Evolutionary conservation across 2,329 filamentous ascomycete species (phyloP).

Genomic region (Alternaria brassicae): DNA sequence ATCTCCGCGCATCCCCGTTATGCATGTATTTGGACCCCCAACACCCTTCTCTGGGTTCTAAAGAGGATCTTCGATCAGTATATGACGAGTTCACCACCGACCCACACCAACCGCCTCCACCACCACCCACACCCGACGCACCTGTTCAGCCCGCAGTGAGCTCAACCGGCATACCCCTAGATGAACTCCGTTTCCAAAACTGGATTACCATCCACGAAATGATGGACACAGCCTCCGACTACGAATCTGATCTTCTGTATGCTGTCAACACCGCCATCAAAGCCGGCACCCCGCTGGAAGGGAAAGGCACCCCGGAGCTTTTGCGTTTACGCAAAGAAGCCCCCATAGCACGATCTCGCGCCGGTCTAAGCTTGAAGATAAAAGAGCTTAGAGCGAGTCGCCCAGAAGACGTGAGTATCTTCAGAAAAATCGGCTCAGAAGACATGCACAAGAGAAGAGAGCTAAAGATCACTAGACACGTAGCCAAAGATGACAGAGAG

Average conservation of each 20-base stretch:
- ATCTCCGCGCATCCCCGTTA: conserved; percentile 46
- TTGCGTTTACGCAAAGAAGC: conserved; percentile 9
- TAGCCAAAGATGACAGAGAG: conserved; percentile 7
- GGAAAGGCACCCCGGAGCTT: conserved; percentile 2
- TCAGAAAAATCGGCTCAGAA: conserved; percentile 7
- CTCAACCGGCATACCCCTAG: conserved; percentile 52
- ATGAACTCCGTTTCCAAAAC: conserved; percentile 58
- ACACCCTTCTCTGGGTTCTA: conserved; percentile 27
- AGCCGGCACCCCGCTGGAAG: conserved; percentile 11
- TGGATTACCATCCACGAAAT: conserved; percentile 59
- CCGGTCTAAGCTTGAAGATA: conserved; percentile 11
- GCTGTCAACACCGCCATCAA: conserved; percentile 22
- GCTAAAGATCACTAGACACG: conserved; percentile 12
- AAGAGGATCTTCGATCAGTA: conserved; percentile 45
- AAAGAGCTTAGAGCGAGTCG: conserved; percentile 4
- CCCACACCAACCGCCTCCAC: conserved; percentile 39
- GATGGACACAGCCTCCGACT: conserved; percentile 48
- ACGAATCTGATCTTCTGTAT: conserved; percentile 15
- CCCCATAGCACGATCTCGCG: not conserved
- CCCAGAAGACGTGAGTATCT: not conserved
- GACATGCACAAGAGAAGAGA: not conserved
- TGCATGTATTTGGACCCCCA: conserved; percentile 48
- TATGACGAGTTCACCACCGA: conserved; percentile 57
- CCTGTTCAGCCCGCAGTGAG: conserved; percentile 24
- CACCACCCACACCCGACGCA: conserved; percentile 14